Base-by-base conservation (phyloP, 257 asterid genomes). In the Verbascum thapsus region DNA sequence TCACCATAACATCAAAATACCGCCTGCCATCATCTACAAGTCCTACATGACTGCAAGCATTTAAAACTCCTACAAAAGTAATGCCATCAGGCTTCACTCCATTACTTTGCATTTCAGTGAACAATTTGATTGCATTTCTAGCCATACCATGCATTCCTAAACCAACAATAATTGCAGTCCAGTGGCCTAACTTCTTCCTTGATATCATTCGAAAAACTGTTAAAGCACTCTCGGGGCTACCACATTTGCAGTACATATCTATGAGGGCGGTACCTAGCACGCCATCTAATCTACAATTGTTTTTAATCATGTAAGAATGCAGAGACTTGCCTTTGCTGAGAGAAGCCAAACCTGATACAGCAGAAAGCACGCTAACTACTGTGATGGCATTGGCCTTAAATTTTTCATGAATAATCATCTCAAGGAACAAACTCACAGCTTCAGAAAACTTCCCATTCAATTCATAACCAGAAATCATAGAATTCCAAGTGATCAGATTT, bases 241-340 rank as follows among this genome's bases (percentile, higher is more conserved):
- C 64, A 58, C 64, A 66, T 26, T 20, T 65, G 54, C 52, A 65
- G 57, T 65, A 65, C 55, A 53, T 65, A 38, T 65, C 63, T 65
- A 65, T 40, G 63, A 65, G 40, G 19, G 43, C n/a, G 6, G 61
- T 65, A 20, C 70, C 70, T 40, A 65, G 43, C 41, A 65, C 63
- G 10, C 70, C 70, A 53, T 65, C 62, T 17, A 53, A 15, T 51
- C 45, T 7, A 65, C 8, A 53, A 17, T 12, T 35, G 26, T 8
- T 40, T 65, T 23, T 26, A 2, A 26, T 5, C 32, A 26, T 26
- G 32, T 26, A 26, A 26, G 32, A 26, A 26, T 65, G 57, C 22
- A 52, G 18, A 39, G 34, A 59, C 19, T 11, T 40, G n/a, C 42
- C 41, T 18, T 62, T 62, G 17, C 58, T 34, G 16, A 48, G 58